A percentile compares a stretch with the other conserved stretches of the same genome.
Evolutionary conservation across 495 filamentous ascomycete genomes (phyloP).

Genomic region (Clohesyomyces aquaticus): DNA sequence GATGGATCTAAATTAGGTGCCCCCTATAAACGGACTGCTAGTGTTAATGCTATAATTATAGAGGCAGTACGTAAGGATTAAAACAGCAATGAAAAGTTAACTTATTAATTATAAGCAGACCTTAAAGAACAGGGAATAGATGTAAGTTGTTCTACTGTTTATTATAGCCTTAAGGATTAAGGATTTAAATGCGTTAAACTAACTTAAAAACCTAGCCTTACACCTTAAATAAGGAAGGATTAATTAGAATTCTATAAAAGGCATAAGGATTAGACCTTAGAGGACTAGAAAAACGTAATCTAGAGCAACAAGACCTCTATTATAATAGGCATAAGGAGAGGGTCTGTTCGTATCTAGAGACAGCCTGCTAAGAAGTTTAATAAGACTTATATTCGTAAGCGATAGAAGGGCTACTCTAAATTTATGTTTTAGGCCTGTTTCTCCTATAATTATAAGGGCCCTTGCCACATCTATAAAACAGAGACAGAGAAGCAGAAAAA

Average conservation of each 20-base stretch:
- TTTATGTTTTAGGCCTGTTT: conserved; percentile 21
- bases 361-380: background rate
- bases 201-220: conserved; percentile 7
- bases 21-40: conserved; percentile 1
- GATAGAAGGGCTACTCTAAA: conserved; percentile 16
- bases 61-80: conserved; percentile 1
- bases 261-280: conserved; percentile 3
- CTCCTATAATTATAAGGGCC: conserved; percentile 18
- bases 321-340: background rate
- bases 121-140: conserved; percentile 1
- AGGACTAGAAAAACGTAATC: conserved; percentile 19
- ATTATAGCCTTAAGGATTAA: background rate
- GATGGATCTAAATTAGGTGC: background rate
- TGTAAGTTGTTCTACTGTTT: background rate
- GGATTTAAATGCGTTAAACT: conserved; percentile 1
- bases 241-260: background rate
- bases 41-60: background rate
- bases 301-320: conserved; percentile 10
- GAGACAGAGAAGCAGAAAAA: conserved; percentile 14
- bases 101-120: background rate
- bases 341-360: background rate
- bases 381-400: background rate
- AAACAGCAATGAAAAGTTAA: background rate
- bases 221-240: conserved; percentile 9
- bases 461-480: conserved; percentile 15